Conservation (phyloP, 1,284 basidiomycete genomes). For the Agaricales sp. region DNA sequence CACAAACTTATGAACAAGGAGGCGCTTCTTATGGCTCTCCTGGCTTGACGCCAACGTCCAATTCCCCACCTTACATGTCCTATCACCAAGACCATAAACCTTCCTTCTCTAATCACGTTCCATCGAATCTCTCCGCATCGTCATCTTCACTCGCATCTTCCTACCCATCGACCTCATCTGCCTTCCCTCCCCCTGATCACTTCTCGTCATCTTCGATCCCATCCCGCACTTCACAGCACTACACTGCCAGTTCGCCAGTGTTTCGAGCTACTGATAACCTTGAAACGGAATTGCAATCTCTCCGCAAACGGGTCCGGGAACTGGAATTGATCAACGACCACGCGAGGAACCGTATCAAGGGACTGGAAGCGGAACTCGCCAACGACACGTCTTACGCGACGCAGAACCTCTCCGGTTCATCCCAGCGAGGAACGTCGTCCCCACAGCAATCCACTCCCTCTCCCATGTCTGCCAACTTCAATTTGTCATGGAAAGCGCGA, state of each 20-base stretch:
- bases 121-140: background rate
- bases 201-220: background rate
- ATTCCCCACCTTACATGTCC: background rate
- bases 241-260: constrained; percentile 18
- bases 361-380: constrained; percentile 30
- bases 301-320: constrained; percentile 28
- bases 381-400: constrained; percentile 17
- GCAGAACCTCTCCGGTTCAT: constrained; percentile 17
- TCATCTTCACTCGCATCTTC: constrained; percentile 2
- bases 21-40: background rate
- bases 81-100: background rate
- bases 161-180: constrained; percentile 3
- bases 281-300: constrained; percentile 20
- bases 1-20: background rate
- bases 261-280: constrained; percentile 11
- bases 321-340: constrained; percentile 37
- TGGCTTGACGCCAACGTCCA: background rate
- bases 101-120: too few species aligned
- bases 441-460: constrained; percentile 23
- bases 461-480: constrained; percentile 33
- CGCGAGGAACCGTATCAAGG: constrained; percentile 31
- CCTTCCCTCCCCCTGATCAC: constrained; percentile 2
- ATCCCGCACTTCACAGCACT: background rate
- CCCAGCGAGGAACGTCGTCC: background rate
- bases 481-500: constrained; percentile 54